A percentile compares a stretch with the other conserved stretches of the same genome.
Conservation (phyloP, 371 early-diverging fungal genomes). For the Rhizopus microsporus region DNA sequence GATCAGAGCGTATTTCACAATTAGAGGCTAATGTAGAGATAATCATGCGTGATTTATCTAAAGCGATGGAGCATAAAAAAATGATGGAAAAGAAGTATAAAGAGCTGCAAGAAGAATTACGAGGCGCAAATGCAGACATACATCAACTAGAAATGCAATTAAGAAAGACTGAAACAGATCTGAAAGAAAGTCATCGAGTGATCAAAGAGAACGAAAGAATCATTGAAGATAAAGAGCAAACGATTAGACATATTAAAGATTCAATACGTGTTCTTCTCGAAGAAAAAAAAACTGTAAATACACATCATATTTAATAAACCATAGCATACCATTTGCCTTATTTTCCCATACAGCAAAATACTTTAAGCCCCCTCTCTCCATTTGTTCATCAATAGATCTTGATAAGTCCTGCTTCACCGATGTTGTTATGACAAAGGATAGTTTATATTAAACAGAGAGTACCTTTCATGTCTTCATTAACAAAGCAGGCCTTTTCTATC, state of each 20-base stretch:
- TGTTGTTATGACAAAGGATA: too few species aligned
- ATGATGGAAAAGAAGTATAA: neutral
- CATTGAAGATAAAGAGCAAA: neutral
- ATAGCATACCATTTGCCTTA: neutral
- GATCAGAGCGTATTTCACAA: conserved; percentile 10
- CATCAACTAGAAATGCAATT: neutral
- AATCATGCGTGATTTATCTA: conserved; percentile 5
- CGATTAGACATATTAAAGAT: neutral
- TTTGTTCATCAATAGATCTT: too few species aligned
- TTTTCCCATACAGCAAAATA: neutral
- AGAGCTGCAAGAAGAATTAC: neutral
- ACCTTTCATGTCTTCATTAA: too few species aligned
- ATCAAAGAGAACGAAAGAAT: neutral
- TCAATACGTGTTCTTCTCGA: conserved; percentile 1
- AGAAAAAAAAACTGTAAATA: neutral
- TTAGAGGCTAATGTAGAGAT: conserved; percentile 8
- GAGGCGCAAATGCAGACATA: neutral
- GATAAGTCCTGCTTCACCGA: too few species aligned
- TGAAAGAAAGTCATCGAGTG: neutral
- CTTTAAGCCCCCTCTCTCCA: too few species aligned
- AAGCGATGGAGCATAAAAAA: conserved; percentile 8
- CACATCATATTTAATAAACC: neutral
- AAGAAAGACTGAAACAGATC: neutral
- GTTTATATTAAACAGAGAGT: too few species aligned
- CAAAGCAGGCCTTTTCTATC: too few species aligned